A percentile compares a stretch with the other conserved stretches of the same genome.
Conservation (phyloP, 768 basidiomycete genomes). For the Boletus rex-veris region DNA sequence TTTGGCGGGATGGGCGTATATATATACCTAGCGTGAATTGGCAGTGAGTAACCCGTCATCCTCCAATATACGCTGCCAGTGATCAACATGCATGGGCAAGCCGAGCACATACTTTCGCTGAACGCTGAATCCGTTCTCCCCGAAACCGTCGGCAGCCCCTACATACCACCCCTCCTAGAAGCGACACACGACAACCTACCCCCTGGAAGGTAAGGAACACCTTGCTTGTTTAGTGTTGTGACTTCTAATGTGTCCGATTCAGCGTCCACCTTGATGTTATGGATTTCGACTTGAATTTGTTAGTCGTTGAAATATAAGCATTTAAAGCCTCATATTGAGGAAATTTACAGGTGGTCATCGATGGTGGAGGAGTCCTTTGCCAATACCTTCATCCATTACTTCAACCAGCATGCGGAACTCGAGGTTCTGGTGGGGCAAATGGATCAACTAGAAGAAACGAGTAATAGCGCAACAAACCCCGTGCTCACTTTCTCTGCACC, state of each 20-base stretch:
- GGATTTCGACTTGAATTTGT: constrained; percentile 2
- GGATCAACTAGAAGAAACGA: background rate
- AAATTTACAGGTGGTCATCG: constrained; percentile 1
- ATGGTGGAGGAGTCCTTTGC: background rate
- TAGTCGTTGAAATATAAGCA: background rate
- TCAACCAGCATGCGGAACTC: background rate
- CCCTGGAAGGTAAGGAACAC: background rate
- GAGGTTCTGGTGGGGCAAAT: background rate
- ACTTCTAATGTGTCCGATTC: background rate
- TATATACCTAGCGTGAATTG: too few relatives aligned
- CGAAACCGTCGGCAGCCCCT: too few relatives aligned
- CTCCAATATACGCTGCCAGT: too few relatives aligned
- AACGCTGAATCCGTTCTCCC: too few relatives aligned
- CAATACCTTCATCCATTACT: background rate
- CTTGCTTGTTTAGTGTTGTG: background rate
- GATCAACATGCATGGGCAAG: too few relatives aligned
- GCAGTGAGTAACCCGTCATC: too few relatives aligned
- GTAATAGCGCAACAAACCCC: background rate
- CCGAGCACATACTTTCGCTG: too few relatives aligned
- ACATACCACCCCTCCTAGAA: too few relatives aligned
- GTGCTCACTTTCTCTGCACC: background rate
- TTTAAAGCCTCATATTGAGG: background rate
- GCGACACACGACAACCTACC: too few relatives aligned
- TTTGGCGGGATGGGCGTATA: too few relatives aligned
- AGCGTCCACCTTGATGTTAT: constrained; percentile 1